Evolutionary conservation across 371 early-diverging fungal species (phyloP).

Genomic region (Gilbertella persicaria): DNA sequence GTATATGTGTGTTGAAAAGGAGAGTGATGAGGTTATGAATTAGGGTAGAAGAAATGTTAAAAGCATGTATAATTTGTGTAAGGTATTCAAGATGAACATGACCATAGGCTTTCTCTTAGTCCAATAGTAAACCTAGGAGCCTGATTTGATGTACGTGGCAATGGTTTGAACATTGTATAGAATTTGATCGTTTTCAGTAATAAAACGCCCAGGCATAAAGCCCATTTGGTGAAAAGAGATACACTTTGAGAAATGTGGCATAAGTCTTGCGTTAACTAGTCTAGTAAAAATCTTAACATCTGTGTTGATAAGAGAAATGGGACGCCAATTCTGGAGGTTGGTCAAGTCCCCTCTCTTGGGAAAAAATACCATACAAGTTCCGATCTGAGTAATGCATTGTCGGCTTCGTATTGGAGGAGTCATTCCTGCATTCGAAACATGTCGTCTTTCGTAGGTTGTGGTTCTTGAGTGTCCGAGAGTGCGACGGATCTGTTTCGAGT

Average conservation of each 20-base stretch:
- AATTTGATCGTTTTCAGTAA: slow-evolving; percentile 7
- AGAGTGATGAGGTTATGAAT: no score
- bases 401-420: no score
- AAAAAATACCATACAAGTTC: slow-evolving; percentile 3
- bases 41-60: slow-evolving; percentile 18
- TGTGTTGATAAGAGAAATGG: slow-evolving; percentile 1
- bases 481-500: no score
- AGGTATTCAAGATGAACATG: slow-evolving; percentile 16
- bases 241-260: not conserved
- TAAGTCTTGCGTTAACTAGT: not conserved
- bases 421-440: no score
- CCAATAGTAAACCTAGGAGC: slow-evolving; percentile 9
- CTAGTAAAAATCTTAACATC: slow-evolving; percentile 3
- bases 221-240: slow-evolving; percentile 1
- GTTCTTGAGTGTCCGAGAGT: no score
- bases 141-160: not conserved
- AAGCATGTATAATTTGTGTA: not conserved
- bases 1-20: no score
- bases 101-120: slow-evolving; percentile 21
- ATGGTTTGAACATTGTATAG: not conserved
- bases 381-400: no score
- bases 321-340: slow-evolving; percentile 21
- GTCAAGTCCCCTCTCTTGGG: slow-evolving; percentile 3
- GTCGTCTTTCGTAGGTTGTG: no score
- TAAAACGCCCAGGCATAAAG: slow-evolving; percentile 8